These are phyloP conservation scores for Oryza meyeriana DNA, from an alignment of 176 grass and related monocot species.

Conservation along the genomic window DNA sequence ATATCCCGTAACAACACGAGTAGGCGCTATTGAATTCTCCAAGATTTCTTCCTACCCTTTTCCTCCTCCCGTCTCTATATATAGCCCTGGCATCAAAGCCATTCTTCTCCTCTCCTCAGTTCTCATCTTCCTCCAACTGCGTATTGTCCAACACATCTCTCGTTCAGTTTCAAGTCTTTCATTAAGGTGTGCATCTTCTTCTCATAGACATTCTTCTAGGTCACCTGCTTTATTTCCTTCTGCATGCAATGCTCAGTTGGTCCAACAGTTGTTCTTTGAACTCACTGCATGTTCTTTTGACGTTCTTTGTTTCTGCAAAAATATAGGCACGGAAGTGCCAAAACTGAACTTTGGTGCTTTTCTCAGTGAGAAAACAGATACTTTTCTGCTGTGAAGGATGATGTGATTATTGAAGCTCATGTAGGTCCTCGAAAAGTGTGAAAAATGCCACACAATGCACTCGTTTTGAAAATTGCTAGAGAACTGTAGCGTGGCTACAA, in stretches of 20 bases:
- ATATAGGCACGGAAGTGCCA: neutral
- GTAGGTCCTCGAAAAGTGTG: neutral
- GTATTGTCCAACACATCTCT: neutral
- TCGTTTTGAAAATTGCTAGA: neutral
- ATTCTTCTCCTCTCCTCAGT: constrained; percentile 27
- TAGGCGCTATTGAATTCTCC: constrained; percentile 38
- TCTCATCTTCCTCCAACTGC: constrained; percentile 19
- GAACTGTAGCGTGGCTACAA: neutral
- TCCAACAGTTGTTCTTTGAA: neutral
- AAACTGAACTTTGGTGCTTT: neutral
- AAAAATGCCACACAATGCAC: neutral
- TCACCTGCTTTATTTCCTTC: neutral
- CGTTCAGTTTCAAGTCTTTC: neutral
- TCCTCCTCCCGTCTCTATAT: constrained; percentile 29
- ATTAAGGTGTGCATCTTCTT: constrained; percentile 37
- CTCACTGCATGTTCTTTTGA: neutral
- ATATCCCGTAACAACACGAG: constrained; percentile 13
- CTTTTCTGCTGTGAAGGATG: neutral
- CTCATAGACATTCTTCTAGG: neutral
- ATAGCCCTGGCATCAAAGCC: constrained; percentile 26
- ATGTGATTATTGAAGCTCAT: constrained; percentile 1
- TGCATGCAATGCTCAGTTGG: constrained; percentile 16
- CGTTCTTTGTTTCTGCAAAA: constrained; percentile 21
- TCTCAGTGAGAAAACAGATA: neutral
- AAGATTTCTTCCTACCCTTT: constrained; percentile 24